phyloP scores from a whole-genome alignment of 352 stramenopile species.

The Globisporangium lucens region DNA sequence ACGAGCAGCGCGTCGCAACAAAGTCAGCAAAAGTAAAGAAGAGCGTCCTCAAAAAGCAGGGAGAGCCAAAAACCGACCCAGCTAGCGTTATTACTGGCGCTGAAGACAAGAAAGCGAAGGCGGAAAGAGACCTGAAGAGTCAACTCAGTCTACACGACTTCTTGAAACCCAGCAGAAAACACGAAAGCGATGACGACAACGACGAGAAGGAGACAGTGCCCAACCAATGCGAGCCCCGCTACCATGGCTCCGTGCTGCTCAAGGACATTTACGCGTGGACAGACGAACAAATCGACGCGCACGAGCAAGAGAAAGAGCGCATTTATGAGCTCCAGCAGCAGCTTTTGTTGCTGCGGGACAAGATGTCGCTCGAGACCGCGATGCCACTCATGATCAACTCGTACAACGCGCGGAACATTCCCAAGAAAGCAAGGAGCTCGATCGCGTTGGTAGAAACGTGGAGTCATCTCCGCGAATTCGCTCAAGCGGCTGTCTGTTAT shows the following conservation, averaged over 20 bases:
- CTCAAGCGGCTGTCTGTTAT: constrained; percentile 20
- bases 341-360: constrained; percentile 28
- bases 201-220: background rate
- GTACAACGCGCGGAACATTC: constrained; percentile 11
- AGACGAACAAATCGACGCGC: constrained; percentile 42
- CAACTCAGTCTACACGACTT: background rate
- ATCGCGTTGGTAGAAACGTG: constrained; percentile 8
- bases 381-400: background rate
- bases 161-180: background rate
- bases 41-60: background rate
- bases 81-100: background rate
- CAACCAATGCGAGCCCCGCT: background rate
- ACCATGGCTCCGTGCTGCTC: constrained; percentile 13
- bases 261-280: constrained; percentile 42
- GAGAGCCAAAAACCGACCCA: background rate
- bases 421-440: background rate
- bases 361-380: constrained; percentile 20
- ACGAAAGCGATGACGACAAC: background rate
- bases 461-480: constrained; percentile 19
- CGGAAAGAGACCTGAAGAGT: background rate
- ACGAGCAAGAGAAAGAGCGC: constrained; percentile 41
- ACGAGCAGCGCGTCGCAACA: constrained; percentile 3
- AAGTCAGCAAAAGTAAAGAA: background rate
- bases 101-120: background rate
- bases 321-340: constrained; percentile 38